Evolutionary conservation across 345 rosid species (phyloP), one percentile per base, ranked within the genome.

Genomic region (Iberis pinnata): DNA sequence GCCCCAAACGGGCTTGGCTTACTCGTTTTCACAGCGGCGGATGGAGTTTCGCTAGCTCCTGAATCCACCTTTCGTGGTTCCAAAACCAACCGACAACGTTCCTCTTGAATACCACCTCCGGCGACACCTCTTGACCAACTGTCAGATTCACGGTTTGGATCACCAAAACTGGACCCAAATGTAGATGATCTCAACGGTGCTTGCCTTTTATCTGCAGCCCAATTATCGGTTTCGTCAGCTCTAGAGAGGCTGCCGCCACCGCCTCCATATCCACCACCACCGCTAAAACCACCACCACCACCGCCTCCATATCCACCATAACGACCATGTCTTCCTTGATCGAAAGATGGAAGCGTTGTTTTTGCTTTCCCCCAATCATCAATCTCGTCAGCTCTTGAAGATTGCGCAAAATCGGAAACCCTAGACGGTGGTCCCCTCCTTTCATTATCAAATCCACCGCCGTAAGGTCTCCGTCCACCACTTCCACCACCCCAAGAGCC

Each of bases 401-500:
- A 75, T 58, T 77, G 95, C 55, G 78, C 89, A 39, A 73, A 75
- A 49, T 83, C 89, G 47, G 87, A 74, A 81, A 56, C 84, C 88
- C 95, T 88, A 75, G 90, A 52, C 26, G 84, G 57, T 2, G 70
- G 71, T 3, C 83, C 93, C 5, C 86, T 73, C 7, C 84, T 77
- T 7, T 88, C 96, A 4, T 85, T 95, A 29, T 88, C 93, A 49
- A 77, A 92, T 37, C 89, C 96, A 8, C 87, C 98, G 14, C 95
- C 98, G 11, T 75, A 68, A 56, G 83, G 55, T 68, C 89, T 72
- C 26, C 80, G 58, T 1, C 57, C 57, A 14, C 66, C 77, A 35
- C 77, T 67, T n/a, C 76, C 77, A 51, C 67, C 68, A 18, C 84
- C 78, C 83, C 92, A 79, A 8, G 84, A 70, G 0, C 70, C 79